Evolutionary conservation across 2,329 filamentous ascomycete genomes (phyloP), one percentile per base, ranked within the genome.

Genomic region (Fusarium agapanthi): DNA sequence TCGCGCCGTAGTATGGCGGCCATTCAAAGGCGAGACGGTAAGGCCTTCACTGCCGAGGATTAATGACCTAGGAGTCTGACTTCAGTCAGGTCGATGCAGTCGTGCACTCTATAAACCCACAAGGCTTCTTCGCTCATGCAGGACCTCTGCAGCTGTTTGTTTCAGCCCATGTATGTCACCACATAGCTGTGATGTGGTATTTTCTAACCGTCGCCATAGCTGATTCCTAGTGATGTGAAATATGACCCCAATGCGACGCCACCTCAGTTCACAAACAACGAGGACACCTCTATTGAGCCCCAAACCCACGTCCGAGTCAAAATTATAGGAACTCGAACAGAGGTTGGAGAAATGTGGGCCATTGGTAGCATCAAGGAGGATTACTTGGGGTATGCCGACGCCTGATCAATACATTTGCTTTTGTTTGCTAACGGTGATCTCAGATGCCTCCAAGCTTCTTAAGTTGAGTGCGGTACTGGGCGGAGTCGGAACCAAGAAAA

Each of bases 11-110:
- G 94, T 99, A 65, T 99, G 95, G 95, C 90, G 95, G 79, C 96
- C 96, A 16, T 99, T 98, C 87, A 95, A 96, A 84, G 95, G 96
- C 79, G 96, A 99, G 88, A 97, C 96, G 82, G 96, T 97, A 90
- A 84, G 92, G 69, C 58, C 54, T 63, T 64, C 47, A 54, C 60
- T 64, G 61, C 63, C 64, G 53, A 66, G 60, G 62, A 66, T 68
- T 64, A 50, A 62, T 61, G 45, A 62, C 64, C 63, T 65, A 67
- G 54, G 54, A 74, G 72, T 78, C 81, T 81, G 77, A 82, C 76
- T 71, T 60, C 80, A 78, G 66, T 67, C 83, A 97, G 94, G 92
- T 98, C 78, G 96, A 99, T 87, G 95, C 95, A 45, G 91, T 97
- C 75, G 95, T 98, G 66, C 93, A 92, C 74, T 95, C 93, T 32